Percentiles rank a stretch among this genome's conserved stretches.
phyloP scores from a whole-genome alignment of 495 filamentous ascomycete genomes.

The Pseudevernia furfuracea region DNA sequence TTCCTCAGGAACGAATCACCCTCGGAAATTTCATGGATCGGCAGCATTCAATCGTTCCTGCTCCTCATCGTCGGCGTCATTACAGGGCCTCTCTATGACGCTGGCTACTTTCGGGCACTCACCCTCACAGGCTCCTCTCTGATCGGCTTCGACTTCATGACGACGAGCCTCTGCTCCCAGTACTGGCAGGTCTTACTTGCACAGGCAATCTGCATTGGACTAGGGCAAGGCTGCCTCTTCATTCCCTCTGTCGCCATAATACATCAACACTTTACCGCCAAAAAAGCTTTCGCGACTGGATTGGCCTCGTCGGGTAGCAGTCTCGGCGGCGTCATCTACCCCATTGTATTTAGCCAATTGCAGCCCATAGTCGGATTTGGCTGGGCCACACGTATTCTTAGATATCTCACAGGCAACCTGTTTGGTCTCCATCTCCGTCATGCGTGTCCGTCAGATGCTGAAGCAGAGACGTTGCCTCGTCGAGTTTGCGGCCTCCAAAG shows the following conservation, averaged over 20 bases:
- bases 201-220: background rate
- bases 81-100: background rate
- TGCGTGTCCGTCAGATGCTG: background rate
- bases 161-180: background rate
- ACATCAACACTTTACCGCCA: background rate
- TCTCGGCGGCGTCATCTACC: background rate
- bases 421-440: background rate
- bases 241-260: background rate
- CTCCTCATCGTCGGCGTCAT: background rate
- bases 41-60: background rate
- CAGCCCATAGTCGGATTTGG: background rate
- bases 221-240: background rate
- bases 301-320: no score
- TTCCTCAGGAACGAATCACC: background rate
- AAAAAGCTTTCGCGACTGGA: no score
- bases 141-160: background rate
- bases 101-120: background rate
- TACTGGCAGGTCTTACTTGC: background rate
- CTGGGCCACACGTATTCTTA: background rate
- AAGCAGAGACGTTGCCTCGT: slow-evolving; percentile 41
- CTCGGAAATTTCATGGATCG: background rate
- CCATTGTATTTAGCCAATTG: background rate
- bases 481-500: slow-evolving; percentile 41
- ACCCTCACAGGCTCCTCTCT: background rate
- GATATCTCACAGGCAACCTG: no score